phyloP scores from a whole-genome alignment of 345 rosid genomes.

The Arabidopsis suecica region DNA sequence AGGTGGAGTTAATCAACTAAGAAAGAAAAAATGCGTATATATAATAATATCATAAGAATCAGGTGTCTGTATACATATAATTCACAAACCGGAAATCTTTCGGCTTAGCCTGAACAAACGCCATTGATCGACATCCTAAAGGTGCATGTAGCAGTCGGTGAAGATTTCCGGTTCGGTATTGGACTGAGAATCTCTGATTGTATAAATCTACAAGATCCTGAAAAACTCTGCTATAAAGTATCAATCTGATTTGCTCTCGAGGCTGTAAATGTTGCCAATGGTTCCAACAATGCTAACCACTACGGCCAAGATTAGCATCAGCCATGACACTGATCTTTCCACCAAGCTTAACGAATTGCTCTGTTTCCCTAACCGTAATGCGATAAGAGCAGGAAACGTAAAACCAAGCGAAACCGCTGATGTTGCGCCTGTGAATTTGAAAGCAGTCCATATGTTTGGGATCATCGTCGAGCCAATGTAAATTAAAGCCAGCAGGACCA shows the following conservation, averaged over 20 bases:
- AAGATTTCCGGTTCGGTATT: constrained; percentile 34
- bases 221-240: neutral
- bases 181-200: constrained; percentile 40
- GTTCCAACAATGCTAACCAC: constrained; percentile 79
- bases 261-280: constrained; percentile 72
- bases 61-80: constrained; percentile 39
- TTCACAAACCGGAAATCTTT: constrained; percentile 32
- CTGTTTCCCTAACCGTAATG: constrained; percentile 60
- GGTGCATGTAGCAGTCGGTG: constrained; percentile 15
- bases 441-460: constrained; percentile 97
- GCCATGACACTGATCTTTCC: constrained; percentile 64
- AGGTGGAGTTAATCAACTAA: neutral
- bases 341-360: constrained; percentile 56
- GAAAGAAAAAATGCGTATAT: constrained; percentile 19
- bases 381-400: constrained; percentile 86
- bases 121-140: constrained; percentile 25
- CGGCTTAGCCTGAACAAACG: constrained; percentile 33
- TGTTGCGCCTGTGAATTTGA: constrained; percentile 99
- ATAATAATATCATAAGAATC: constrained; percentile 33
- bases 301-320: constrained; percentile 73
- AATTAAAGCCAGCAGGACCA: constrained; percentile 58
- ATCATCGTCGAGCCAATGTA: constrained; percentile 89
- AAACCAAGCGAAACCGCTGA: constrained; percentile 94
- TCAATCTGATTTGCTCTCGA: constrained; percentile 54
- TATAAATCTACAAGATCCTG: constrained; percentile 39